Percentiles rank a stretch among this genome's conserved stretches.
These are phyloP conservation scores for Eutypa lata DNA, from an alignment of 2,329 filamentous ascomycete genomes.

Conservation along the genomic window DNA sequence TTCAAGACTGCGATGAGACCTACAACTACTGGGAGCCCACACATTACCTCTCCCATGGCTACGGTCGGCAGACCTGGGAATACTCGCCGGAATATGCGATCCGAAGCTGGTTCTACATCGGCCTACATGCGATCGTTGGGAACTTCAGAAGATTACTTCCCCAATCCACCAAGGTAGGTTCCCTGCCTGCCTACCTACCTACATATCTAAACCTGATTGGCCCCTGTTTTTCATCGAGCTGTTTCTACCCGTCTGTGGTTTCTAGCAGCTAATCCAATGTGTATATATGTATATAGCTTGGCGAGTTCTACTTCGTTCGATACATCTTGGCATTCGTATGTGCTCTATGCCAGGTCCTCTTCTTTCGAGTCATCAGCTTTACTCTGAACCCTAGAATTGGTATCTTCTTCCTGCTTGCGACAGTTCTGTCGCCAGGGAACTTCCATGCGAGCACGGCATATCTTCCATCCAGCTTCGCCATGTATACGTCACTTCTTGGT, in stretches of 20 bases:
- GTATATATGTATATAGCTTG: constrained; percentile 38
- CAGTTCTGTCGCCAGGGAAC: constrained; percentile 81
- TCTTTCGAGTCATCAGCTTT: constrained; percentile 75
- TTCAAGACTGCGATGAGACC: constrained; percentile 97
- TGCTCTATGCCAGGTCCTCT: constrained; percentile 74
- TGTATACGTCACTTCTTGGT: constrained; percentile 89
- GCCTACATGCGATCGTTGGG: constrained; percentile 71
- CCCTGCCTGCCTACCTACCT: no score
- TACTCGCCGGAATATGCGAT: constrained; percentile 95
- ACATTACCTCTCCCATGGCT: constrained; percentile 89
- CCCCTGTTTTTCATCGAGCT: not conserved
- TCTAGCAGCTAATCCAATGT: not conserved
- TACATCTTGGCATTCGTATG: constrained; percentile 71
- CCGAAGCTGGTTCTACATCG: constrained; percentile 89
- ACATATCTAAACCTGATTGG: constrained; percentile 4
- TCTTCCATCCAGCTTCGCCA: constrained; percentile 91
- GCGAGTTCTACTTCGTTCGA: constrained; percentile 86
- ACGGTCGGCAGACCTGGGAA: constrained; percentile 96
- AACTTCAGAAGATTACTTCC: constrained; percentile 64
- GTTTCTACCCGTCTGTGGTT: not conserved
- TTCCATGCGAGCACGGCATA: constrained; percentile 88
- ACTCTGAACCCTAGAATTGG: constrained; percentile 81
- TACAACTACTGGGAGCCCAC: constrained; percentile 99
- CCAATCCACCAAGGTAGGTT: constrained; percentile 60
- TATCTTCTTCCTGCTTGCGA: constrained; percentile 75